Evolutionary conservation across 805 yeast species (phyloP).

Genomic region (Candida parachauliodes): DNA sequence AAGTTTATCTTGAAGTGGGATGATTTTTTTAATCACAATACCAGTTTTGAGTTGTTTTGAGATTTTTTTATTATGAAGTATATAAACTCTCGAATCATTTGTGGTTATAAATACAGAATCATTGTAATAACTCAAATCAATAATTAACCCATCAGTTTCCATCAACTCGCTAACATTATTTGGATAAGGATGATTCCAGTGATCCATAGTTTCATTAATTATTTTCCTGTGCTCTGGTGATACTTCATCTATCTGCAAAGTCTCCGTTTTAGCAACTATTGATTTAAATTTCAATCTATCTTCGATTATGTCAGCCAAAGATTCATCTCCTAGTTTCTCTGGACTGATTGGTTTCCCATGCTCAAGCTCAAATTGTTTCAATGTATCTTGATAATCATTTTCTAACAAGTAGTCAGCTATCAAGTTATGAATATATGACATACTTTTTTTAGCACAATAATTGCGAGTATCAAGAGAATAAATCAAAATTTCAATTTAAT

Average conservation of each 20-base stretch:
- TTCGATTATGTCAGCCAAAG: slow-evolving; percentile 34
- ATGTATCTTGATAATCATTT: slow-evolving; percentile 45
- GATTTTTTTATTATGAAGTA: slow-evolving; percentile 16
- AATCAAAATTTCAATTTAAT: background rate
- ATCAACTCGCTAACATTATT: slow-evolving; percentile 10
- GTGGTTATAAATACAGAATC: slow-evolving; percentile 16
- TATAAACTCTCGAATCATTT: slow-evolving; percentile 15
- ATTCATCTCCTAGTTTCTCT: slow-evolving; percentile 23
- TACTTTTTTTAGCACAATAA: no score
- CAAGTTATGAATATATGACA: slow-evolving; percentile 23
- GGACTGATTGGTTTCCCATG: slow-evolving; percentile 31
- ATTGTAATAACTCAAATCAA: slow-evolving; percentile 15
- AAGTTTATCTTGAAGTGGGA: slow-evolving; percentile 22
- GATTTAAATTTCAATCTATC: slow-evolving; percentile 33
- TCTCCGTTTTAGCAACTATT: slow-evolving; percentile 9
- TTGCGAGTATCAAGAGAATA: no score
- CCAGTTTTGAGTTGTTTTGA: slow-evolving; percentile 16
- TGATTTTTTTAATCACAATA: slow-evolving; percentile 34
- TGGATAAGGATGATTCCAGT: slow-evolving; percentile 35
- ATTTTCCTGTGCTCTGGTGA: slow-evolving; percentile 10
- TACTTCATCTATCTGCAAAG: slow-evolving; percentile 8
- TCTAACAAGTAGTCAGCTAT: slow-evolving; percentile 58
- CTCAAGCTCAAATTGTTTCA: slow-evolving; percentile 47
- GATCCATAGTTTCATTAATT: slow-evolving; percentile 12
- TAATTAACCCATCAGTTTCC: slow-evolving; percentile 22